A percentile compares a stretch with the other conserved stretches of the same genome.
These are phyloP conservation scores for Neofusicoccum parvum DNA, from an alignment of 2,329 filamentous ascomycete genomes.

Conservation along the genomic window DNA sequence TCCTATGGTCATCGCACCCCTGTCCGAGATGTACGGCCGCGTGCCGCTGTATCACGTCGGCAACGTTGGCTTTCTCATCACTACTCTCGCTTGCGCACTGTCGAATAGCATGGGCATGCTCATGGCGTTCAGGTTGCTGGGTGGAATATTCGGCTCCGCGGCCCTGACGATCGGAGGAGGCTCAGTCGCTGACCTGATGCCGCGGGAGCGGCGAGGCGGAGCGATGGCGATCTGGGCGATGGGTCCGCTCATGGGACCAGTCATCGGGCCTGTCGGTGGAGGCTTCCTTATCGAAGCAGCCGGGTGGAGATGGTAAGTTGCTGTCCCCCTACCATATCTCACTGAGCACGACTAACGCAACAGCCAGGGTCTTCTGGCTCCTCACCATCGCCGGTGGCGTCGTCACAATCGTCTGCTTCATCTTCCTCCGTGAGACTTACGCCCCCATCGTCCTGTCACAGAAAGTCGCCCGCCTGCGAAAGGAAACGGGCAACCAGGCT, in stretches of 20 bases:
- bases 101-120: slow-evolving; percentile 39
- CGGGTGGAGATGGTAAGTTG: slow-evolving; percentile 38
- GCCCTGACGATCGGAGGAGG: slow-evolving; percentile 40
- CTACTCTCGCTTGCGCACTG: slow-evolving; percentile 48
- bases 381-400: slow-evolving; percentile 30
- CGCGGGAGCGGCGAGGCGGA: slow-evolving; percentile 34
- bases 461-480: slow-evolving; percentile 49
- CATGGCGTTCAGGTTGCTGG: slow-evolving; percentile 39
- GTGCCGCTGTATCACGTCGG: slow-evolving; percentile 34
- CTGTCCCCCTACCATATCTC: too few relatives aligned
- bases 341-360: not conserved
- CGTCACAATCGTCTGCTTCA: slow-evolving; percentile 40
- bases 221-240: slow-evolving; percentile 42
- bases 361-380: not conserved
- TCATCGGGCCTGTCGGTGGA: slow-evolving; percentile 36
- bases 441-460: slow-evolving; percentile 48
- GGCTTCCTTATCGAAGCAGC: slow-evolving; percentile 36
- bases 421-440: slow-evolving; percentile 52
- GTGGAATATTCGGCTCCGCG: slow-evolving; percentile 35
- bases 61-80: slow-evolving; percentile 54
- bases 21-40: slow-evolving; percentile 41
- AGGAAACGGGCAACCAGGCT: slow-evolving; percentile 50
- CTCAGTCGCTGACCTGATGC: slow-evolving; percentile 40
- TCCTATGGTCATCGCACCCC: slow-evolving; percentile 40
- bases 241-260: slow-evolving; percentile 39